Conservation (phyloP, 2,329 filamentous ascomycete genomes). For the Diaporthe ilicicola region DNA sequence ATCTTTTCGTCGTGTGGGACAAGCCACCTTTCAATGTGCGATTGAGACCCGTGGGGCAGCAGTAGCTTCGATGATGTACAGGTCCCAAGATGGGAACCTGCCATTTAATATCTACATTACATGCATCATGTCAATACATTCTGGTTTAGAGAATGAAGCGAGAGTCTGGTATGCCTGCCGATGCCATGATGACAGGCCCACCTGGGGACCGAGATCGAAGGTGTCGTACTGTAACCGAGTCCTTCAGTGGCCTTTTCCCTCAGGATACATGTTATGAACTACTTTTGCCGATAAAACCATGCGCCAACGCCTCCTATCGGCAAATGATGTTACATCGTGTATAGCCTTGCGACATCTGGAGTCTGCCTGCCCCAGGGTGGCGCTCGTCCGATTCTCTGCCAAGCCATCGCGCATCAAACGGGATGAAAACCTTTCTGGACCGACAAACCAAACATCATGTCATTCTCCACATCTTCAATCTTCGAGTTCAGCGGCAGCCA, state of each 20-base stretch:
- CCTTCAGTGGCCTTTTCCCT: not conserved
- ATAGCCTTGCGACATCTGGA: not conserved
- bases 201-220: not conserved
- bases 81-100: not conserved
- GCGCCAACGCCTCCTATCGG: not conserved
- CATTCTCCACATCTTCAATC: not conserved
- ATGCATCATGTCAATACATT: not conserved
- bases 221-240: conserved; percentile 13
- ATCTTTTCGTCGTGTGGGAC: conserved; percentile 49
- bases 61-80: too few species aligned
- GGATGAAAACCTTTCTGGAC: conserved; percentile 1
- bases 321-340: not conserved
- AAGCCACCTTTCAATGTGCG: conserved; percentile 48
- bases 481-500: not conserved
- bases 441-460: not conserved
- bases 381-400: not conserved
- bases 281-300: not conserved
- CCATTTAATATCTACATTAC: not conserved
- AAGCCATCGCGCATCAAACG: not conserved
- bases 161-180: not conserved
- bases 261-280: not conserved
- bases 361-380: too few species aligned
- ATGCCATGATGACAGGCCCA: not conserved
- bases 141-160: not conserved
- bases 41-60: conserved; percentile 42